A percentile compares a stretch with the other conserved stretches of the same genome.
phyloP scores from a whole-genome alignment of 2,329 filamentous ascomycete genomes.

The Diplodia scrobiculata region DNA sequence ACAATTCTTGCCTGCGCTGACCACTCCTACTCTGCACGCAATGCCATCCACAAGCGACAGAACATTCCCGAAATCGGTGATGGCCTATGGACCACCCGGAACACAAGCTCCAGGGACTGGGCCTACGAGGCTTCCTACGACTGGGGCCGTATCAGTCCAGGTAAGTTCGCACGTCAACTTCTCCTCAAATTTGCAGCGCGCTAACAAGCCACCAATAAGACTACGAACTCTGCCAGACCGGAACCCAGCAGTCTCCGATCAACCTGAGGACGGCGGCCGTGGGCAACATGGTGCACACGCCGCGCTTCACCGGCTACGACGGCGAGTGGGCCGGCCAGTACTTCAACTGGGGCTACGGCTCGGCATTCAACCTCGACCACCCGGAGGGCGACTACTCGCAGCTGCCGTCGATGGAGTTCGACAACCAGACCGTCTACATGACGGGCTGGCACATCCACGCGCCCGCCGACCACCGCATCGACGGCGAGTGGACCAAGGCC shows the following conservation, averaged over 20 bases:
- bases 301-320: slow-evolving; percentile 48
- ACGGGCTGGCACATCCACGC: slow-evolving; percentile 57
- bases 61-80: not conserved
- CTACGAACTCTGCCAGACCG: slow-evolving; percentile 53
- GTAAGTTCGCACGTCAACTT: slow-evolving; percentile 31
- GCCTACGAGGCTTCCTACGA: slow-evolving; percentile 46
- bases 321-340: slow-evolving; percentile 45
- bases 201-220: slow-evolving; percentile 33
- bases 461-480: slow-evolving; percentile 54
- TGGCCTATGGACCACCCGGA: slow-evolving; percentile 3
- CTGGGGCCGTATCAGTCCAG: slow-evolving; percentile 45
- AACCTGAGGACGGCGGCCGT: slow-evolving; percentile 47
- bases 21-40: not conserved
- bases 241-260: slow-evolving; percentile 56
- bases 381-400: slow-evolving; percentile 42
- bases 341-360: slow-evolving; percentile 56
- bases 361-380: slow-evolving; percentile 48
- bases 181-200: too few species aligned
- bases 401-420: slow-evolving; percentile 50
- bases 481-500: slow-evolving; percentile 48
- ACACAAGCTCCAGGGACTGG: slow-evolving; percentile 33
- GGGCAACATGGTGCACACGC: slow-evolving; percentile 46
- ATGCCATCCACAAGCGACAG: slow-evolving; percentile 2
- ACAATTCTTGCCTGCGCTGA: slow-evolving; percentile 3
- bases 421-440: slow-evolving; percentile 53